Conservation (phyloP, 495 filamentous ascomycete genomes). For the Trichoderma erinaceum region DNA sequence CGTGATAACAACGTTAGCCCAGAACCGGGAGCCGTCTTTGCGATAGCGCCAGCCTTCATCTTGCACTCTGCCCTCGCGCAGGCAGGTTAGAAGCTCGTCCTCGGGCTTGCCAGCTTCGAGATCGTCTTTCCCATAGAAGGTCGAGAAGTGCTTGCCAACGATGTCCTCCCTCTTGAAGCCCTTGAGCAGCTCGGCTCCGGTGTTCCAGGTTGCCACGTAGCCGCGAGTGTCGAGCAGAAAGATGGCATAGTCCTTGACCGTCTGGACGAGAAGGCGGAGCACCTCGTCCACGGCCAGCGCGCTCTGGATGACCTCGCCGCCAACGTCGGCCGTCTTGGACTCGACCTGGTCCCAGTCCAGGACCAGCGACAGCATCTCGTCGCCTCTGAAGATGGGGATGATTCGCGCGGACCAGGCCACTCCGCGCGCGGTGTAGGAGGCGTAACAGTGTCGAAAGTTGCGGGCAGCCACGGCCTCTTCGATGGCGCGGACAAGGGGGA, state of each 20-base stretch:
- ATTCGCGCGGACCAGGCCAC: slow-evolving; percentile 39
- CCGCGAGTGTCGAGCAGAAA: slow-evolving; percentile 58
- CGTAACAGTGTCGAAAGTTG: slow-evolving; percentile 26
- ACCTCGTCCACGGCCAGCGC: slow-evolving; percentile 45
- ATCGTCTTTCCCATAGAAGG: slow-evolving; percentile 56
- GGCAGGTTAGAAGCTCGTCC: slow-evolving; percentile 49
- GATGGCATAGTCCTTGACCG: slow-evolving; percentile 62
- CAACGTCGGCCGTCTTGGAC: slow-evolving; percentile 20
- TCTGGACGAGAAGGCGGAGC: slow-evolving; percentile 56
- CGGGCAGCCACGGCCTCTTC: slow-evolving; percentile 40
- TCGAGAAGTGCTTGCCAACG: slow-evolving; percentile 56
- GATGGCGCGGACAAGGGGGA: slow-evolving; percentile 37
- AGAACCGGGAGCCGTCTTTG: slow-evolving; percentile 56
- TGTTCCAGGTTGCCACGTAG: slow-evolving; percentile 56
- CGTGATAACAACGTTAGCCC: slow-evolving; percentile 63
- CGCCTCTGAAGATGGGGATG: slow-evolving; percentile 43
- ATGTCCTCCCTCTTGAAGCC: slow-evolving; percentile 53
- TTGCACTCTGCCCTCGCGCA: slow-evolving; percentile 55
- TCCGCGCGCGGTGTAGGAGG: slow-evolving; percentile 20
- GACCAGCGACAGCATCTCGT: slow-evolving; percentile 43
- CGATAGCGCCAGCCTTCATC: slow-evolving; percentile 63
- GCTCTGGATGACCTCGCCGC: slow-evolving; percentile 40
- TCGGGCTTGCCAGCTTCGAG: slow-evolving; percentile 46
- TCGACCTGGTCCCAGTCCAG: slow-evolving; percentile 40
- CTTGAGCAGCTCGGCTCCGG: slow-evolving; percentile 53